phyloP scores from a whole-genome alignment of 2,329 filamentous ascomycete species.

The Colletotrichum tropicale region DNA sequence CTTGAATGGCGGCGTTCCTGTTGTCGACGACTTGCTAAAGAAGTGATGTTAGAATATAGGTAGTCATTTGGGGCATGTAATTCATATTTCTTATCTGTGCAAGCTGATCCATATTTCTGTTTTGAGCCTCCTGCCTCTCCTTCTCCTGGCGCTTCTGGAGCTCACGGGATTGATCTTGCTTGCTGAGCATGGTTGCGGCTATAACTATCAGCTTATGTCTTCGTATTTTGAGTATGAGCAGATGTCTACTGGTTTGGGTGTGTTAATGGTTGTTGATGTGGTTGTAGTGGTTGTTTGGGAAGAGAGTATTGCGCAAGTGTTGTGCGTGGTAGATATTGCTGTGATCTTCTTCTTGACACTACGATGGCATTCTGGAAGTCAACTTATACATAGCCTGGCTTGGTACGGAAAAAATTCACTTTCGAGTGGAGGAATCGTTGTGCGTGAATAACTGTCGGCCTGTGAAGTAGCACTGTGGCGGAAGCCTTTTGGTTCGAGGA shows the following conservation, averaged over 20 bases:
- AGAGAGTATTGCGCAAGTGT: background rate
- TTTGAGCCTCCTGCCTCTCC: background rate
- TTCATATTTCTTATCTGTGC: background rate
- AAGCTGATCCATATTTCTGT: background rate
- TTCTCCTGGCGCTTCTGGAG: background rate
- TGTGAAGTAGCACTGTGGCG: background rate
- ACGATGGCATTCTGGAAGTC: background rate
- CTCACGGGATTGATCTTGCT: background rate
- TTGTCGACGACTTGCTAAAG: background rate
- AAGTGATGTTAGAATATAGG: background rate
- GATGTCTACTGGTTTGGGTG: background rate
- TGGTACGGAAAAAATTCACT: background rate
- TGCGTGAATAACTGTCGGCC: background rate
- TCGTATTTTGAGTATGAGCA: background rate
- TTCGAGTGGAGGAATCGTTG: background rate
- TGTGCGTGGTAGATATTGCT: background rate
- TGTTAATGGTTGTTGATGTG: background rate
- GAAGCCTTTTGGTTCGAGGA: background rate
- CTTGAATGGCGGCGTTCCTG: background rate
- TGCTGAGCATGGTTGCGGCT: background rate
- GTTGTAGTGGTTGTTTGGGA: background rate
- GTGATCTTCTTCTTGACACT: background rate
- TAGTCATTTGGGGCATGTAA: background rate
- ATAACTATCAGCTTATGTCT: background rate
- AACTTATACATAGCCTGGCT: background rate